Evolutionary conservation across 805 yeast genomes (phyloP).

Genomic region (Hyphopichia homilentoma): DNA sequence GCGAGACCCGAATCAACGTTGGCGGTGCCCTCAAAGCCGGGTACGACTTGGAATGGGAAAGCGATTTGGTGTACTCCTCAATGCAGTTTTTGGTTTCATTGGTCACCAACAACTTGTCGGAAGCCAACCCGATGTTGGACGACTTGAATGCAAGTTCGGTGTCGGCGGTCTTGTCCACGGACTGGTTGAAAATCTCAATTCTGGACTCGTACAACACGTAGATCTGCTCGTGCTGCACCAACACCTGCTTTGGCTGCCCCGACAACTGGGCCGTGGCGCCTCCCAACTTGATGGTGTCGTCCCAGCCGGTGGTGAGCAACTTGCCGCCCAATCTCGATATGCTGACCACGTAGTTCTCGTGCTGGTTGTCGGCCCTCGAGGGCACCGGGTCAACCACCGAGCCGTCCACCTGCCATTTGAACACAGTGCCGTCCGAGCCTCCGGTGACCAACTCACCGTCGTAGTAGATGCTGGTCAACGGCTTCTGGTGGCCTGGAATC

Average conservation of each 20-base stretch:
- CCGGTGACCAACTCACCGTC: slow-evolving; percentile 51
- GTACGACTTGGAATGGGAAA: slow-evolving; percentile 42
- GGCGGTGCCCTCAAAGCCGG: slow-evolving; percentile 59
- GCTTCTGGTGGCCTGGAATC: slow-evolving; percentile 76
- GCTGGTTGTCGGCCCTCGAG: slow-evolving; percentile 40
- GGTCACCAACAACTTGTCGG: slow-evolving; percentile 22
- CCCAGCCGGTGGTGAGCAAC: slow-evolving; percentile 77
- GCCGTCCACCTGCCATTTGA: slow-evolving; percentile 49
- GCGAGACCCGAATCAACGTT: slow-evolving; percentile 64
- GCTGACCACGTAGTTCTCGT: slow-evolving; percentile 65
- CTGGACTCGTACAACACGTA: slow-evolving; percentile 29
- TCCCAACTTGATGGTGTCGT: slow-evolving; percentile 60
- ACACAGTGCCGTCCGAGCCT: slow-evolving; percentile 75
- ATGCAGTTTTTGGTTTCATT: slow-evolving; percentile 26
- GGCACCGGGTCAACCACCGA: slow-evolving; percentile 16
- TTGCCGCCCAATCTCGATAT: slow-evolving; percentile 27
- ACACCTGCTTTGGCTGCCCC: slow-evolving; percentile 34
- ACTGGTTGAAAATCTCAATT: slow-evolving; percentile 19
- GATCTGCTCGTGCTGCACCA: slow-evolving; percentile 22
- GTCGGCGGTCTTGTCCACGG: slow-evolving; percentile 10
- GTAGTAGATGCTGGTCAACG: slow-evolving; percentile 59
- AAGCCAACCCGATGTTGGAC: slow-evolving; percentile 20
- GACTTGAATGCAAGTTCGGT: slow-evolving; percentile 18
- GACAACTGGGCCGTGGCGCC: slow-evolving; percentile 10
- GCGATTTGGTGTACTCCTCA: slow-evolving; percentile 18